Percentiles rank a stretch among this genome's conserved stretches.
Evolutionary conservation across 495 filamentous ascomycete species (phyloP).

Genomic region (Penicillium samsonianum): DNA sequence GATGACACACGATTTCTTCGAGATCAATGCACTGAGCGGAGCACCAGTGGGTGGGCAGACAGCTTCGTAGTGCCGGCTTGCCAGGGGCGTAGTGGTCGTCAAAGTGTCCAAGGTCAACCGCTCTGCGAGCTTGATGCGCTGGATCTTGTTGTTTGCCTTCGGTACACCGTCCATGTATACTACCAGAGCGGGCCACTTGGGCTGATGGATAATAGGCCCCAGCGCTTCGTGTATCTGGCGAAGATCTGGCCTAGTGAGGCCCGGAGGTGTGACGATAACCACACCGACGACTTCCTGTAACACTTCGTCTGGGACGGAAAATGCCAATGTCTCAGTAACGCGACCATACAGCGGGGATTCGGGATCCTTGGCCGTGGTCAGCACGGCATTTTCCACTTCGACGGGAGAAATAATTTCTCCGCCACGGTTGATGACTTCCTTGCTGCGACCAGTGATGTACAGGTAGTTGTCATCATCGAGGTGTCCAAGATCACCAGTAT

Average conservation of each 20-base stretch:
- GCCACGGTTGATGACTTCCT: slow-evolving; percentile 77
- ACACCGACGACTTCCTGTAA: slow-evolving; percentile 49
- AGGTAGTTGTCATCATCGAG: slow-evolving; percentile 62
- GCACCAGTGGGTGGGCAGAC: slow-evolving; percentile 37
- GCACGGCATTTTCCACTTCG: slow-evolving; percentile 74
- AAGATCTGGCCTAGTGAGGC: slow-evolving; percentile 32
- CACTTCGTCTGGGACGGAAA: slow-evolving; percentile 44
- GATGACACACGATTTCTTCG: slow-evolving; percentile 19
- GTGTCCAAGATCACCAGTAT: slow-evolving; percentile 51
- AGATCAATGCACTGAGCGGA: slow-evolving; percentile 27
- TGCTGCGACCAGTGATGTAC: slow-evolving; percentile 70
- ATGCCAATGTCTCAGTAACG: slow-evolving; percentile 41
- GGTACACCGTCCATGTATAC: slow-evolving; percentile 48
- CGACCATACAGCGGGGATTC: slow-evolving; percentile 34
- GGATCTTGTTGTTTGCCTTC: slow-evolving; percentile 46
- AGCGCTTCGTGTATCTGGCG: slow-evolving; percentile 38
- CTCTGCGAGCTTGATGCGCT: slow-evolving; percentile 43
- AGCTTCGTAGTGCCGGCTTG: slow-evolving; percentile 37
- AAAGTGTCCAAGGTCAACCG: slow-evolving; percentile 33
- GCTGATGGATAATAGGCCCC: slow-evolving; percentile 35
- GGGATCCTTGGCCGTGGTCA: slow-evolving; percentile 42
- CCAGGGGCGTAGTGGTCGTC: slow-evolving; percentile 29
- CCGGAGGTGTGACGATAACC: slow-evolving; percentile 37
- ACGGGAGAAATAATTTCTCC: slow-evolving; percentile 81
- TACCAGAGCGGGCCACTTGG: slow-evolving; percentile 43